Evolutionary conservation across 306 rosid species (phyloP), one percentile per base, ranked within the genome.

Genomic region (Castanopsis chinensis): DNA sequence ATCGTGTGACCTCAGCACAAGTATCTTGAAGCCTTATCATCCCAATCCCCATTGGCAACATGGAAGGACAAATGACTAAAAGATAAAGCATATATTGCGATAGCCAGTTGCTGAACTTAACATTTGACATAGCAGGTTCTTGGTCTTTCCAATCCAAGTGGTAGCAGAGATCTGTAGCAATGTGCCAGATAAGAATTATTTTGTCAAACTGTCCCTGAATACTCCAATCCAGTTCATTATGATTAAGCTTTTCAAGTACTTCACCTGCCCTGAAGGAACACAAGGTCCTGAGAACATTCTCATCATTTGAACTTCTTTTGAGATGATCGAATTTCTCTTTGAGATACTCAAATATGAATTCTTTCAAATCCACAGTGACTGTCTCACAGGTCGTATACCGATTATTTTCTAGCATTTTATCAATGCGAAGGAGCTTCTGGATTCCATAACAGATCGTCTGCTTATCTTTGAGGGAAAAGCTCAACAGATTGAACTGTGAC

Each of bases 161-260:
- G 69, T 12, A 35, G 7, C 54, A 73, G 5, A 73, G n/a, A n/a
- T 73, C 78, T 18, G 68, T 74, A 4, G 78, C 78, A 18, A 74
- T 18, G 13, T 74, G 77, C 77, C 69, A 74, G 4, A 74, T 20
- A 12, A 74, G 53, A 56, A 74, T 56, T n/a, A 19, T 74, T 20
- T 45, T 0, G 4, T 45, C 52, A 0, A 10, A 45, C 52, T 45
- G 0, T 45, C 0, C 52, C 4, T 45, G 0, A 10, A 45, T 0
- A 45, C 52, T 45, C 52, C 8, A 35, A 35, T 0, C 8, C 41
- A 35, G 41, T 19, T 4, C 20, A 19, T 0, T 0, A 21, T 27
- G 20, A 3, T 19, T 0, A 17, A 0, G 6, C 12, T 56, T 33
- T 12, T 56, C 33, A 74, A 74, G 68, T 17, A 56, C 69, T 5